Evolutionary conservation across 2,329 filamentous ascomycete species (phyloP).

Genomic region (Colletotrichum sp.): DNA sequence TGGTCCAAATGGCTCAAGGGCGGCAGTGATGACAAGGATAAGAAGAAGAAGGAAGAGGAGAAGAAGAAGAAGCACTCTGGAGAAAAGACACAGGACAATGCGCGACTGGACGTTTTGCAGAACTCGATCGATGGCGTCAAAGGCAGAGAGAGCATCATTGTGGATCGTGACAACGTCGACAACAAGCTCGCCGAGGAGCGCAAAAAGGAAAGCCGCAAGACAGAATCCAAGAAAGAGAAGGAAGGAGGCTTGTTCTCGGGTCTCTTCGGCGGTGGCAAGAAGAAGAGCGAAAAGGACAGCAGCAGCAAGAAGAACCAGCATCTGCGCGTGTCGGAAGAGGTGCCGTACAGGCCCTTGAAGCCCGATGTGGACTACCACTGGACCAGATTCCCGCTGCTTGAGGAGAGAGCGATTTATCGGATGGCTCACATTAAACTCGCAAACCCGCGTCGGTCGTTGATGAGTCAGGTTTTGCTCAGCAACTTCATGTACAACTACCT

Average conservation of each 20-base stretch:
- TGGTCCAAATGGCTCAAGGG: slow-evolving; percentile 87
- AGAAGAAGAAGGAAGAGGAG: slow-evolving; percentile 68
- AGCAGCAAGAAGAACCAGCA: slow-evolving; percentile 76
- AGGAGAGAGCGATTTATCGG: slow-evolving; percentile 95
- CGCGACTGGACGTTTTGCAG: slow-evolving; percentile 85
- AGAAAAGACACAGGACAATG: slow-evolving; percentile 75
- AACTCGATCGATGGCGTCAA: slow-evolving; percentile 79
- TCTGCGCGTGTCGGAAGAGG: slow-evolving; percentile 81
- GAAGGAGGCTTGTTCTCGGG: slow-evolving; percentile 93
- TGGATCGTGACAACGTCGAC: slow-evolving; percentile 79
- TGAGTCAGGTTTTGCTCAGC: slow-evolving; percentile 94
- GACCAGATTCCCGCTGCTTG: slow-evolving; percentile 92
- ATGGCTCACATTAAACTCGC: slow-evolving; percentile 99
- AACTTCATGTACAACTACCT: slow-evolving; percentile 99
- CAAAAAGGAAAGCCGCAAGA: slow-evolving; percentile 82
- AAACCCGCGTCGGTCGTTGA: slow-evolving; percentile 89
- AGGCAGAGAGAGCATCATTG: slow-evolving; percentile 81
- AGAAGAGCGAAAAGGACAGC: slow-evolving; percentile 80
- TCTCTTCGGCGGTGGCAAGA: slow-evolving; percentile 89
- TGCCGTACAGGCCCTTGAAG: slow-evolving; percentile 71
- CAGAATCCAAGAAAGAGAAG: slow-evolving; percentile 86
- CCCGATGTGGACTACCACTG: slow-evolving; percentile 96
- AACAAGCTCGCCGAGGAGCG: slow-evolving; percentile 79
- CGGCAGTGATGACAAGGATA: slow-evolving; percentile 74
- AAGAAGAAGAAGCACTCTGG: slow-evolving; percentile 65